Base-by-base conservation (phyloP, 257 asterid species). In the Lycium barbarum region DNA sequence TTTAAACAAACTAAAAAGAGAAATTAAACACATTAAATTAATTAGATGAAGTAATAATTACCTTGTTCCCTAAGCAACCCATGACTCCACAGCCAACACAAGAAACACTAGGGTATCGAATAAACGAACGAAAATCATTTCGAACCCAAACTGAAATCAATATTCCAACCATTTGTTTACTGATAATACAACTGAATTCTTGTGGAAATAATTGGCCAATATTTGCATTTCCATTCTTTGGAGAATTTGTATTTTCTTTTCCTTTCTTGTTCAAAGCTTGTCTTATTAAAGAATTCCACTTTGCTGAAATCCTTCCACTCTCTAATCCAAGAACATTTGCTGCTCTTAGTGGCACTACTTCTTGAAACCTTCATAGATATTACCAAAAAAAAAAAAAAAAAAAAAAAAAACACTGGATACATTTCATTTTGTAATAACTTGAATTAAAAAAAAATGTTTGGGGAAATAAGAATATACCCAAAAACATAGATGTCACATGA, bases 11-110 rank as follows among this genome's bases (percentile, higher is more conserved):
- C 33, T 26, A 26, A 26, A 26, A 26, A 26, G 33, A 26, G 33
- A 26, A 26, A 26, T 26, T 26, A 26, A 26, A 26, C 33, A 26
- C 33, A 26, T 26, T 26, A 26, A 26, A 40, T 40, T 2, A 40
- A 40, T 40, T 40, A 40, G 45, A 26, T 26, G 33, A 3, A 40
- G 45, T 15, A 57, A 0, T 17, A n/a, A 43, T 71, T 85, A 93
- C 96, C 93, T 93, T 93, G 57, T 93, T 93, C 38, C 96, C 94
- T 59, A 93, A 89, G 82, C 94, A 91, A 8, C 96, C 93, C 93
- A 93, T 86, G 83, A 93, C 66, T 2, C 96, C 96, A 87, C 96
- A 93, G 62, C 96, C 96, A 26, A 93, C 93, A 79, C 94, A 91
- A 0, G 94, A 91, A 17, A 91, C 94, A 65, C 88, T 86, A 66